A percentile compares a stretch with the other conserved stretches of the same genome.
These are phyloP conservation scores for Triangularia setosa DNA, from an alignment of 2,329 filamentous ascomycete species.

Conservation along the genomic window DNA sequence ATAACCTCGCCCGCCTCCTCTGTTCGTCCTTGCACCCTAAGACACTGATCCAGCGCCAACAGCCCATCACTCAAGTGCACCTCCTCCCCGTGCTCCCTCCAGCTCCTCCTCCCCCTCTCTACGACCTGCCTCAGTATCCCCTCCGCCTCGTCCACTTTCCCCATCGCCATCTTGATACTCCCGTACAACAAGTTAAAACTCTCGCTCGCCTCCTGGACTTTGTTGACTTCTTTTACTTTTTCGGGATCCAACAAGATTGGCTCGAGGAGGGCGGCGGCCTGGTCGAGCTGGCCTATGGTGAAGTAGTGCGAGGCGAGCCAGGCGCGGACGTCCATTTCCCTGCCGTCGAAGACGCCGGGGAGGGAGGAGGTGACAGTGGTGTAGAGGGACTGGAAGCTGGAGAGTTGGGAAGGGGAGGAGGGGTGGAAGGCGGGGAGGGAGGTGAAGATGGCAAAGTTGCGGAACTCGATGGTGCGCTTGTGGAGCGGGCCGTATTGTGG, in stretches of 20 bases:
- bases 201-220: not conserved
- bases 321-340: constrained; percentile 5
- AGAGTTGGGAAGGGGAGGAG: not conserved
- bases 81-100: constrained; percentile 1
- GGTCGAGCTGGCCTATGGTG: not conserved
- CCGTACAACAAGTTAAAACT: constrained; percentile 5
- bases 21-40: constrained; percentile 7
- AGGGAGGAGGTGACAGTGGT: not conserved
- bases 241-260: constrained; percentile 1
- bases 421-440: not conserved
- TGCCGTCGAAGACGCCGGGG: not conserved
- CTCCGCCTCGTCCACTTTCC: constrained; percentile 1
- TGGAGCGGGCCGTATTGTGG: constrained; percentile 1
- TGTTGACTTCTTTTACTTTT: not conserved
- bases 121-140: not conserved
- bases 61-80: constrained; percentile 5
- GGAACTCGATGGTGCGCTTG: constrained; percentile 9
- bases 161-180: constrained; percentile 1
- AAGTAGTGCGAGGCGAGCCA: constrained; percentile 9
- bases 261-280: not conserved
- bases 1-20: constrained; percentile 6
- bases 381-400: constrained; percentile 5
- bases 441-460: constrained; percentile 7
- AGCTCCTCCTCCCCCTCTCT: not conserved
- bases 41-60: constrained; percentile 5